A percentile compares a stretch with the other conserved stretches of the same genome.
phyloP scores from a whole-genome alignment of 345 rosid species.

The Nephelium lappaceum region DNA sequence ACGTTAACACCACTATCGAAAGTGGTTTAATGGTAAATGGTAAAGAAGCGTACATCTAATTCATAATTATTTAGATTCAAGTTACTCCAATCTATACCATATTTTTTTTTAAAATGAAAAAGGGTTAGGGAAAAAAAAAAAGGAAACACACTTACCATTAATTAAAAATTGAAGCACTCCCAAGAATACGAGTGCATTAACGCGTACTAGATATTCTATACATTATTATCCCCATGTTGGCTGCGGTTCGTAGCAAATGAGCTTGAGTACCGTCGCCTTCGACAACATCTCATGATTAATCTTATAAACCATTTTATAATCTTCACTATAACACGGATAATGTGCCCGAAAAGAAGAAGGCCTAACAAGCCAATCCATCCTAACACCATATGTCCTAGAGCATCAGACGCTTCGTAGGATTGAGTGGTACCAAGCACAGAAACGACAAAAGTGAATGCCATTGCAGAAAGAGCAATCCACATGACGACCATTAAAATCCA shows the following conservation, averaged over 20 bases:
- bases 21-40: too few species aligned
- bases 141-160: too few species aligned
- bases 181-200: too few species aligned
- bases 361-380: neutral
- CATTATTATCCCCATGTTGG: too few species aligned
- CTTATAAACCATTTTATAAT: neutral
- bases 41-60: too few species aligned
- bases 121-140: too few species aligned
- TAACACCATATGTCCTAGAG: neutral
- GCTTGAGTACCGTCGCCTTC: neutral
- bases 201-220: too few species aligned
- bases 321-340: neutral
- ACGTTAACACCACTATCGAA: too few species aligned
- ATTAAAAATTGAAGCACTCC: too few species aligned
- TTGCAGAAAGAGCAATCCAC: slow-evolving; percentile 10
- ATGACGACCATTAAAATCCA: slow-evolving; percentile 2
- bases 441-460: neutral
- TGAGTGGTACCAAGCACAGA: neutral
- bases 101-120: too few species aligned
- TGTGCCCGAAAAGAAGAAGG: neutral
- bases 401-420: neutral
- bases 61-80: too few species aligned
- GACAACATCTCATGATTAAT: neutral
- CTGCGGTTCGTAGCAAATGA: neutral
- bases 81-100: too few species aligned